Base-by-base conservation (phyloP, 129 eudicot genomes). In the Lonicera japonica region DNA sequence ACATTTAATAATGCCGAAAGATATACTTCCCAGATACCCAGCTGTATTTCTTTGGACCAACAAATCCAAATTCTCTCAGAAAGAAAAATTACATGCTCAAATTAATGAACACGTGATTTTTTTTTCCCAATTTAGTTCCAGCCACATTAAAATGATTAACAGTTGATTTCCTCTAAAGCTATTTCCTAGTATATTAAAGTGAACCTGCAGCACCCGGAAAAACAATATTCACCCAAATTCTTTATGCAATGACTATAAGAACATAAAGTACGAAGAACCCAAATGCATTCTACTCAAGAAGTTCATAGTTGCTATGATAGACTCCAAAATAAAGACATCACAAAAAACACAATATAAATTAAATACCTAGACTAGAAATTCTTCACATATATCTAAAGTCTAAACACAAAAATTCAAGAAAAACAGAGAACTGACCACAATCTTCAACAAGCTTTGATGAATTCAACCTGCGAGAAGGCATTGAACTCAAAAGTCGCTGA, bases 381-480 rank as follows among this genome's bases (percentile, higher is more conserved):
- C 38, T 56, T 56, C 25, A 5, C 11, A 29, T 4, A 50, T 5
- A 51, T 17, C n/a, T 25, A 5, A 19, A 64, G 25, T 17, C n/a
- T 25, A 5, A 19, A 64, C 29, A 64, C 43, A 73, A 15, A 50
- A 36, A 56, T 16, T 34, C 20, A 63, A 74, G 58, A 69, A 29
- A 4, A 70, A 46, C 66, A 16, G 24, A 46, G 69, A 40, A 74
- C 91, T 77, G 17, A 87, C 98, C 99, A 77, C 99, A 80, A 80
- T 82, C 88, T 66, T 92, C 99, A 29, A 78, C 73, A 69, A 92
- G 99, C 83, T 92, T 92, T 61, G 99, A 85, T 43, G 99, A 79
- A 80, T 92, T 92, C 75, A 92, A 75, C 82, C 99, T 92, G 88
- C 95, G 95, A 77, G 99, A 71, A 77, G 99, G 99, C 74, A 60